Conservation (phyloP, 495 filamentous ascomycete genomes). For the Trichocladium antarcticum region DNA sequence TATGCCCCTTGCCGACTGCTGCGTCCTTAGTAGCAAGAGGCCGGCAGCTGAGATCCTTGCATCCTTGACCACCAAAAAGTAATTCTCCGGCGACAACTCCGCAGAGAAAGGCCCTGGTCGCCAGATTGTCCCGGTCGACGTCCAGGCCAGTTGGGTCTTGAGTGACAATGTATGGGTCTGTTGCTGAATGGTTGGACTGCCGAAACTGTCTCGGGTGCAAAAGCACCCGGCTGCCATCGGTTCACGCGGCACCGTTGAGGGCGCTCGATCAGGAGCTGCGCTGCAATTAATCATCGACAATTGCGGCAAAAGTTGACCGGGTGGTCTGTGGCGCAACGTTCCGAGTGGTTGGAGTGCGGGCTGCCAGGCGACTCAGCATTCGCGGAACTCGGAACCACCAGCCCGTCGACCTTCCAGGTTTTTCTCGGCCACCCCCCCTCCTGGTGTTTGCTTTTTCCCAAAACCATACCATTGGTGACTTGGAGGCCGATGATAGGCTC, state of each 20-base stretch:
- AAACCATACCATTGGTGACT: not conserved
- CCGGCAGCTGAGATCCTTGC: too few relatives aligned
- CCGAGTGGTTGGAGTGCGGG: constrained; percentile 1
- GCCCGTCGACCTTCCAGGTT: not conserved
- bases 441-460: not conserved
- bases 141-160: too few relatives aligned
- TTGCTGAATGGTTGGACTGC: too few relatives aligned
- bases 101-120: too few relatives aligned
- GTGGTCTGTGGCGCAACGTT: not conserved
- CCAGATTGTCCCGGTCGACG: too few relatives aligned
- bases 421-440: not conserved
- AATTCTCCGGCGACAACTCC: too few relatives aligned
- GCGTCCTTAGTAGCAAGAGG: too few relatives aligned
- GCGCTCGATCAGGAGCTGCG: not conserved
- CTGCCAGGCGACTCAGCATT: not conserved
- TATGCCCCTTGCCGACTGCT: too few relatives aligned
- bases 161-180: too few relatives aligned
- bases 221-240: not conserved
- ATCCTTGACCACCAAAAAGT: too few relatives aligned
- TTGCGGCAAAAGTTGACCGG: not conserved
- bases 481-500: not conserved
- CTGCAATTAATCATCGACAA: not conserved
- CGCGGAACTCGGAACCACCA: constrained; percentile 2
- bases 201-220: too few relatives aligned
- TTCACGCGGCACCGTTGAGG: not conserved